Evolutionary conservation across 495 filamentous ascomycete genomes (phyloP), one percentile per base, ranked within the genome.

Genomic region (Xylaria grammica): DNA sequence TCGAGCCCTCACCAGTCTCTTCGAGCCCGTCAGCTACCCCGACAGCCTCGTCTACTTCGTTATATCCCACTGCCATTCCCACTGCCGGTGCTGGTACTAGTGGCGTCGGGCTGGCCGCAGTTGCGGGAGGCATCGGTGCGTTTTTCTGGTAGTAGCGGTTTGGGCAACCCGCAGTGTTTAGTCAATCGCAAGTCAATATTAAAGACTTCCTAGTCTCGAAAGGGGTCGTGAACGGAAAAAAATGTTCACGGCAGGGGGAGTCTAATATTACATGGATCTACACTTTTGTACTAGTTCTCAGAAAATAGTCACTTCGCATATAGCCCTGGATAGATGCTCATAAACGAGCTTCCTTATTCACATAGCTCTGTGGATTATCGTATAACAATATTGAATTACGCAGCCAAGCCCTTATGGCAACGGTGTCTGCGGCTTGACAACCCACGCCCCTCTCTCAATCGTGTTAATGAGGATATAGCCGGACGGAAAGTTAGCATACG

Each of bases 401-500:
- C 34, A 13, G 34, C 34, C 13, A 38, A 45, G 34, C 34, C 34
- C 34, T 36, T 36, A 36, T 11, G 34, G 34, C 34, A 36, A 11
- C 11, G 34, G 6, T 11, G 34, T 36, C 34, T 36, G 34, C 34
- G 50, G 49, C 72, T 78, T 81, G 3, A 86, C 66, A 11, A 85
- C 77, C 64, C 82, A 86, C 0, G 69, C 79, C 24, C 84, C 84
- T 3, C 84, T 63, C 66, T 86, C 84, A 63, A 86, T 85, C 1
- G 81, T 84, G 62, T 87, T 87, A 22, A 86, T 63, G 4, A 86
- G 70, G 34, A 87, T 79, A 62, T 72, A 81, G 17, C 84, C 85
- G 19, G 74, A 78, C 67, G 79, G 77, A 62, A 86, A 86, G 52
- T 76, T 77, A 3, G 82, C 77, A 68, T 84, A 86, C 36, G 74